Evolutionary conservation across 2,329 filamentous ascomycete genomes (phyloP), one percentile per base, ranked within the genome.

Genomic region (Calonectria leucothoes): DNA sequence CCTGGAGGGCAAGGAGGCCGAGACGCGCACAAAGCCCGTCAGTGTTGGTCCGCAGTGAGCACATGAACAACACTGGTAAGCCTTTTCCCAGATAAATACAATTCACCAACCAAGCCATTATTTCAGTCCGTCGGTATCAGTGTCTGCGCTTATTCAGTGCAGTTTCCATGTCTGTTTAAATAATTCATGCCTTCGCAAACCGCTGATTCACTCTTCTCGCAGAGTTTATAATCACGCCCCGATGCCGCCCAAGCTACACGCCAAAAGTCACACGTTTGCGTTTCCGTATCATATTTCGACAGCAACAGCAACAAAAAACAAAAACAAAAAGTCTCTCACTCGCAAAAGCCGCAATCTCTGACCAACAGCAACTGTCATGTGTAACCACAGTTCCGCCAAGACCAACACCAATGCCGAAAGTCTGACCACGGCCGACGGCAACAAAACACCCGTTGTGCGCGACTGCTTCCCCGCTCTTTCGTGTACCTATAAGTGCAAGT

Each of bases 401-500:
- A 37, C 33, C 20, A 15, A 37, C 4, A 11, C 33, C 55, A 1
- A 39, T 25, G 6, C 23, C 23, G 23, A 61, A 8, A 6, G n/a
- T 27, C 6, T 8, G 23, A 23, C 55, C 15, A 6, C 33, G 25
- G 33, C 33, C 23, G 33, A 61, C 7, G 14, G 15, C 55, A 35
- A 4, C 23, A 11, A 39, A 14, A 25, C 23, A 1, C 14, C 17
- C 14, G 33, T 39, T 39, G 17, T 23, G 20, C n/a, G 15, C 51
- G 33, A 45, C 39, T 7, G 6, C 31, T 7, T 6, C 11, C 27
- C n/a, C 52, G 3, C 52, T 15, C 27, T 25, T 2, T 8, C 20
- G 10, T 76, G 74, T 25, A 29, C 25, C 7, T 71, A 70, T 35
- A 66, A 73, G 6, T 76, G 74, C 23, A n/a, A 27, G 14, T 73